Evolutionary conservation across 169 alveolate species (phyloP).

Genomic region (Cryptosporidium bovis): DNA sequence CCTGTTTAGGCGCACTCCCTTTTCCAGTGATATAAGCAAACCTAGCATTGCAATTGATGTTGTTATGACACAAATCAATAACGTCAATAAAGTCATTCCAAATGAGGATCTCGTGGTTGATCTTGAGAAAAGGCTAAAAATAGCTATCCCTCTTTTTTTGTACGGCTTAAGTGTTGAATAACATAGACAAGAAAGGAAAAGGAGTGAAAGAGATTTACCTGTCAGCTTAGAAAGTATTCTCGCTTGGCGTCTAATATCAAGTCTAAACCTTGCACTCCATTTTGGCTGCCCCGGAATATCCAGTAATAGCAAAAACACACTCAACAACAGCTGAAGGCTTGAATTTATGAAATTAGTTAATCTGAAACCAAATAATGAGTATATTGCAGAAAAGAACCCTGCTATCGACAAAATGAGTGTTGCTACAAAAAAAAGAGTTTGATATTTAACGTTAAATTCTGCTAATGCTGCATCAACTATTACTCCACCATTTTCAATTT

Average conservation of each 20-base stretch:
- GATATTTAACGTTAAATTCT: conserved; percentile 86
- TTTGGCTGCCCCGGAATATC: conserved; percentile 92
- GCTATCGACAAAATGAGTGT: conserved; percentile 84
- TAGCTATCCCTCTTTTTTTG: neutral
- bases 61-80: conserved; percentile 9
- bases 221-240: conserved; percentile 88
- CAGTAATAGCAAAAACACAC: conserved; percentile 85
- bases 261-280: conserved; percentile 90
- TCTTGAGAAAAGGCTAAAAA: conserved; percentile 14
- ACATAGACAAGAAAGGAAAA: conserved; percentile 77
- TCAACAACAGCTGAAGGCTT: conserved; percentile 81
- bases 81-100: conserved; percentile 23
- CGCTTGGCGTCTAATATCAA: conserved; percentile 84
- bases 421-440: conserved; percentile 86
- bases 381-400: conserved; percentile 83
- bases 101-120: conserved; percentile 23
- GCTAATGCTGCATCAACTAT: conserved; percentile 88
- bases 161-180: conserved; percentile 77
- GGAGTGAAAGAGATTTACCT: conserved; percentile 88
- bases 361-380: conserved; percentile 80
- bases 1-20: conserved; percentile 49
- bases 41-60: conserved; percentile 48
- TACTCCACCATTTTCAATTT: conserved; percentile 89
- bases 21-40: conserved; percentile 32
- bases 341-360: conserved; percentile 81